phyloP scores from a whole-genome alignment of 2,329 filamentous ascomycete species.

The Sporothrix brasiliensis region DNA sequence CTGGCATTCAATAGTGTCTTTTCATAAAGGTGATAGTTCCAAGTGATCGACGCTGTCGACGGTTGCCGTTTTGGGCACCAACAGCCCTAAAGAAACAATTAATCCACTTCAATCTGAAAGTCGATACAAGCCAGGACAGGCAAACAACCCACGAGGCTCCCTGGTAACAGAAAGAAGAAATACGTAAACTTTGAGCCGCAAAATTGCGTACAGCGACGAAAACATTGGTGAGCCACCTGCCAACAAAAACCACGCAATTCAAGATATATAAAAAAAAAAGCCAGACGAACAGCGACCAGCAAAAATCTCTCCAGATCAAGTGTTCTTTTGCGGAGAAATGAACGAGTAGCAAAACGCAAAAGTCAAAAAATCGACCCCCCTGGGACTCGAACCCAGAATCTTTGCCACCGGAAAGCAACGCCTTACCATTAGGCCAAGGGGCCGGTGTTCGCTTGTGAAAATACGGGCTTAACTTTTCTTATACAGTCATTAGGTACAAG shows the following conservation, averaged over 20 bases:
- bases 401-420: conserved; percentile 38
- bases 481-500: background rate
- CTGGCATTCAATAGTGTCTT: conserved; percentile 10
- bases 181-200: no score
- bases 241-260: background rate
- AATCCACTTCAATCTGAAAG: background rate
- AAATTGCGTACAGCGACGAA: no score
- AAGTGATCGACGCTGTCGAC: background rate
- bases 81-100: conserved; percentile 11
- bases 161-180: background rate
- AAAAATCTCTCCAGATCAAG: no score
- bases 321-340: background rate
- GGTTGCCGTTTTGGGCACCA: conserved; percentile 24
- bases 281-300: no score
- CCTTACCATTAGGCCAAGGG: conserved; percentile 38
- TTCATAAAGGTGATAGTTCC: background rate
- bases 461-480: background rate
- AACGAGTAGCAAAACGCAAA: conserved; percentile 37
- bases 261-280: background rate
- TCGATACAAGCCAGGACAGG: background rate
- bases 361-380: conserved; percentile 35
- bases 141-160: background rate
- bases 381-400: conserved; percentile 37
- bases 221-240: background rate
- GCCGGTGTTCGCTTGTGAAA: conserved; percentile 24